phyloP scores from a whole-genome alignment of 257 asterid genomes.

The Oldenlandia corymbosa region DNA sequence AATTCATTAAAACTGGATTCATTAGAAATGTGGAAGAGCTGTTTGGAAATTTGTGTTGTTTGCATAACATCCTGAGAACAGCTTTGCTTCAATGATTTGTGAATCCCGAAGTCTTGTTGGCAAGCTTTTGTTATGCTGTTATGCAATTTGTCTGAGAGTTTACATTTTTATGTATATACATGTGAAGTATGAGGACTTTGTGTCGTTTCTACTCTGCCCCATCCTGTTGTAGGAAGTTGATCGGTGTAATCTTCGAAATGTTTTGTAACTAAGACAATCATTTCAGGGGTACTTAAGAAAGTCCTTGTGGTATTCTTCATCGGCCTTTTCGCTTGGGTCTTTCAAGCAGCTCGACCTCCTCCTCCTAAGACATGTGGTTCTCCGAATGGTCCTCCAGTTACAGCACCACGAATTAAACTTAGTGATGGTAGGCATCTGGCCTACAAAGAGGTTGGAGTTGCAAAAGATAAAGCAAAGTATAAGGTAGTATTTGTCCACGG shows the following conservation, averaged over 20 bases:
- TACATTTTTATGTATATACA: background rate
- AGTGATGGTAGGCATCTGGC: conserved; percentile 83
- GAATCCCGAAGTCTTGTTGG: background rate
- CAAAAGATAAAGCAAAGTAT: conserved; percentile 56
- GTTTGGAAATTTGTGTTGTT: background rate
- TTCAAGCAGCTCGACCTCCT: conserved; percentile 65
- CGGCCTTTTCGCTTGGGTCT: conserved; percentile 70
- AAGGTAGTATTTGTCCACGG: conserved; percentile 69
- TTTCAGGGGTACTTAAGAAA: conserved; percentile 67
- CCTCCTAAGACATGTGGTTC: conserved; percentile 64
- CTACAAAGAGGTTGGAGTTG: conserved; percentile 64
- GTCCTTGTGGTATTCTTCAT: conserved; percentile 41
- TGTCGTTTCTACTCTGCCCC: background rate
- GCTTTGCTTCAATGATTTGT: background rate
- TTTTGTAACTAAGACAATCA: conserved; percentile 9
- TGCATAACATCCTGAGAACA: background rate
- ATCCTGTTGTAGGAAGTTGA: background rate
- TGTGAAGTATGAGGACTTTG: background rate
- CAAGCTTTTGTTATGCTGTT: background rate
- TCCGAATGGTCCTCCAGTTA: conserved; percentile 55
- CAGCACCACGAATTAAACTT: conserved; percentile 70
- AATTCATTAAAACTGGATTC: background rate
- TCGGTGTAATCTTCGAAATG: background rate
- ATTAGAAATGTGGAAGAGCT: background rate
- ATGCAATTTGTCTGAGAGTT: background rate